phyloP scores from a whole-genome alignment of 164 flowering plant genomes.

The Berberis vulgaris region DNA sequence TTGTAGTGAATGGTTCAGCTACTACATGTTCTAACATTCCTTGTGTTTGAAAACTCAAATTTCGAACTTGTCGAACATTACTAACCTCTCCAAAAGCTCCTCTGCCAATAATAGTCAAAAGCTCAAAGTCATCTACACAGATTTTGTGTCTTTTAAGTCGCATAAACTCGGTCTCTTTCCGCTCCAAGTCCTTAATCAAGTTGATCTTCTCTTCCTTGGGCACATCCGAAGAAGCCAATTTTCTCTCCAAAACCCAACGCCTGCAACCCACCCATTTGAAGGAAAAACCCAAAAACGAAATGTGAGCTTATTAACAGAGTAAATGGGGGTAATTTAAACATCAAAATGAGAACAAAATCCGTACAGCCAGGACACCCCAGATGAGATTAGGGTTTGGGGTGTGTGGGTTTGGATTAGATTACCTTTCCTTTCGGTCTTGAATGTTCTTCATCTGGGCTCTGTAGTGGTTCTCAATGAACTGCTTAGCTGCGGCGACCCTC shows the following conservation, averaged over 20 bases:
- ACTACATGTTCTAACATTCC: too few species aligned
- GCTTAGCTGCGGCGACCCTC: conserved; percentile 87
- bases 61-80: too few species aligned
- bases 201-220: conserved; percentile 75
- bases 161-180: conserved; percentile 87
- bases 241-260: conserved; percentile 63
- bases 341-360: neutral
- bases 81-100: conserved; percentile 99
- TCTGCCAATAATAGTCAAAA: conserved; percentile 84
- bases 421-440: conserved; percentile 77
- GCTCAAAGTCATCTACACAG: conserved; percentile 87
- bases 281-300: neutral
- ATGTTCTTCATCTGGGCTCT: conserved; percentile 76
- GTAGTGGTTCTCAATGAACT: conserved; percentile 88
- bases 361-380: neutral
- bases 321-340: neutral
- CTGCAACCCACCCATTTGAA: conserved; percentile 27
- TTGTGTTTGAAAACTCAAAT: too few species aligned
- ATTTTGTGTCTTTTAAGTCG: conserved; percentile 78
- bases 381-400: too few species aligned
- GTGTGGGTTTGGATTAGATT: too few species aligned
- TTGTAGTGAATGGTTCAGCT: too few species aligned
- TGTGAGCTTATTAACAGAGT: too few species aligned
- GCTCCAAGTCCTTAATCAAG: conserved; percentile 79
- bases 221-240: conserved; percentile 70